Evolutionary conservation across 179 eudicot genomes (phyloP), one percentile per base, ranked within the genome.

Genomic region (Actinidia arguta): DNA sequence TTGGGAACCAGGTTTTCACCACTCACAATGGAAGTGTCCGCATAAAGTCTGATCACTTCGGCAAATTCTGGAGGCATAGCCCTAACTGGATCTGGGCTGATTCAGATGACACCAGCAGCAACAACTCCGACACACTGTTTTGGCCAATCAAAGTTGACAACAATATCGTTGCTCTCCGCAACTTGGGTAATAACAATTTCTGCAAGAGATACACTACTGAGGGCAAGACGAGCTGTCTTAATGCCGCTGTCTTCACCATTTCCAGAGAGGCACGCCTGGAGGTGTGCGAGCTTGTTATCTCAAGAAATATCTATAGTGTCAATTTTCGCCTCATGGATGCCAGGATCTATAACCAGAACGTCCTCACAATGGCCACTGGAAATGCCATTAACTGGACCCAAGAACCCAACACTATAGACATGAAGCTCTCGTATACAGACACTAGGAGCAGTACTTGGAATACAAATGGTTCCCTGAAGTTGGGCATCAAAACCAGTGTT

Each of bases 81-180:
- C 73, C 84, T 20, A 59, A 81, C 16, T 84, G 83, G 86, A 84
- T 84, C 14, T 84, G 83, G 86, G 83, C 81, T 0, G 86, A 84
- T 54, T 46, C 71, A 4, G 27, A 24, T 46, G 72, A 52, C 36
- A 46, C 74, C 47, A 68, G 25, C 20, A 3, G 12, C 48, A 13
- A 52, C 27, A 59, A 84, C 58, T 52, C 1, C 3, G 78, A 81
- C 81, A 80, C 48, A 0, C 36, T 81, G 79, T 77, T 85, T 75
- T 17, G n/a, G 47, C 25, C 75, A 9, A 24, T 81, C 52, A 71
- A 68, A 64, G 39, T 81, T 77, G 55, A 25, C 9, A n/a, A 16
- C 31, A 78, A 78, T 27, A 58, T 71, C n/a, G 31, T 85, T 3
- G 82, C 82, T 16, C 87, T 85, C 46, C 84, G 79, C 58, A 81